Base-by-base conservation (phyloP, 768 basidiomycete species). In the Xerocomellus amylosporus region DNA sequence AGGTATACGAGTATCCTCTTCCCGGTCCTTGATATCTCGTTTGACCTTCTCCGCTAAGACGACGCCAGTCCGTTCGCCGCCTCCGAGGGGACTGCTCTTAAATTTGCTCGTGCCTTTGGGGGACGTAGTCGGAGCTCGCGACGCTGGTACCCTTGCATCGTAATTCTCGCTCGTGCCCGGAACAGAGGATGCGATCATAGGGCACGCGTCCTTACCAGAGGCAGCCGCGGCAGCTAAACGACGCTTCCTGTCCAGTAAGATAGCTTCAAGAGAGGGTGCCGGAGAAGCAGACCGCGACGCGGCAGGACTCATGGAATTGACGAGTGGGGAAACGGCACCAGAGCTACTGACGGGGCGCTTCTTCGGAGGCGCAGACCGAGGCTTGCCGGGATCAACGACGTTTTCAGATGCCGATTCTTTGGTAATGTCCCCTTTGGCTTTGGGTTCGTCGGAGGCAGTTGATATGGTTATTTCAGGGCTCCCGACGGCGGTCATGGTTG, bases 1-100 rank as follows among this genome's bases (percentile, higher is more conserved):
- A 33, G 71, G 66, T 73, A 73, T 75, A 45, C 72, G 71, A 44
- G 57, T 61, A 37, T 63, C 61, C 31, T 58, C 59, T 41, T 66
- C 65, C 30, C 39, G 50, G 42, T 44, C 63, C 31, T 55, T 58
- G 54, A 61, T 65, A 49, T 67, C 70, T 58, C 69, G 71, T 51
- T 74, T 76, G 30, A 82, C 70, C 63, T 75, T 71, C 63, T 81
- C 81, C 14, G 82, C 79, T 33, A 80, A 74, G n/a, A 79, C 76
- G 5, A 77, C 69, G 2, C 77, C 77, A 8, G 59, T 64, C 41
- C 73, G 65, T 47, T 77, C 78, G 24, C 70, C 71, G 33, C 79
- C 77, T 20, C 74, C 79, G 31, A 87, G 71, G 31, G 86, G 87
- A 63, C 81, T 88, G 63, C 87, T 90, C 81, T 89, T 90, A 72